Base-by-base conservation (phyloP, 2,329 filamentous ascomycete genomes). In the Colletotrichum eremochloae region DNA sequence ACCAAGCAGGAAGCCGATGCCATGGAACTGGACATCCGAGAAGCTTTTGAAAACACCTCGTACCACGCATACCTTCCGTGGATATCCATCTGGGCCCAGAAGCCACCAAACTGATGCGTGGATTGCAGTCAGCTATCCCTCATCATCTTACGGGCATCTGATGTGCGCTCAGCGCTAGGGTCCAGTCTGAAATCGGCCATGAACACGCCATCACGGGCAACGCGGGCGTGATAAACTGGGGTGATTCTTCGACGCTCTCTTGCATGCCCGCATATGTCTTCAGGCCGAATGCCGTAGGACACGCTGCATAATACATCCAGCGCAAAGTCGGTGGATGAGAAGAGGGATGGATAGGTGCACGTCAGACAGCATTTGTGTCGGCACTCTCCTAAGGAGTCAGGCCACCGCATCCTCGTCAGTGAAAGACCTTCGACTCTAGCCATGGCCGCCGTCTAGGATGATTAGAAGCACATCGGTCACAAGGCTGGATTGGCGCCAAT, bases 61-160 rank as follows among this genome's bases (percentile, higher is more conserved):
- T 82, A 15, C 14, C 82, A 81, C 67, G 80, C 77, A 31, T 79
- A 78, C 52, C 76, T 81, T 52, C 78, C 79, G 64, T 83, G 81
- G 80, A 74, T 80, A n/a, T 78, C 80, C 50, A 77, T 81, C 57
- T 84, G 81, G 79, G 82, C 79, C 2, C 81, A 84, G 61, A 83
- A 83, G 69, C 81, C 82, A 7, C 48, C 44, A 52, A 48, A 31
- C 33, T 72, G 56, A 68, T 29, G 55, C 48, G 24, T 29, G 14
- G 6, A 20, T 33, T 40, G 31, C 48, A 24, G 14, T 15, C 3
- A 20, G 24, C 11, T n/a, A 5, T 58, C 36, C 6, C 12, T 33
- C 29, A 15, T 29, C 56, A 33, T 46, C 31, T 24, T 55, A 36
- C 50, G 36, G 53, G 9, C 18, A 12, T 14, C 6, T 42, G n/a